Conservation (phyloP, 495 filamentous ascomycete genomes). For the Gamarada debralockiae region DNA sequence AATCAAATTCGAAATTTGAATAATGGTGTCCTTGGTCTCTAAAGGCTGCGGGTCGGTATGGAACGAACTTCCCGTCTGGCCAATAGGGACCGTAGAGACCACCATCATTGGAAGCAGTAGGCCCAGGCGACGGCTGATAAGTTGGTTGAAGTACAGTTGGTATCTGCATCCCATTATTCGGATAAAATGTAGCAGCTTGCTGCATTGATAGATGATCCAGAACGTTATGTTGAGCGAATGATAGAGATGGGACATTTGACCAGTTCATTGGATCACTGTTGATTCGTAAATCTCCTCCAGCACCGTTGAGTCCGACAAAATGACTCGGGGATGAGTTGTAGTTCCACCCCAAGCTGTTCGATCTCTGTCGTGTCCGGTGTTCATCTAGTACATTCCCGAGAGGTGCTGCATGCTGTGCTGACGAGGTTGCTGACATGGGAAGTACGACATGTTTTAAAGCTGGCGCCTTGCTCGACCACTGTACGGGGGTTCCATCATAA, state of each 20-base stretch:
- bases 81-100: constrained; percentile 73
- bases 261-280: constrained; percentile 10
- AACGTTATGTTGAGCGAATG: constrained; percentile 10
- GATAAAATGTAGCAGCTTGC: constrained; percentile 16
- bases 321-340: constrained; percentile 18
- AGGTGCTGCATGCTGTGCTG: neutral
- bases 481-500: constrained; percentile 83
- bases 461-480: constrained; percentile 72
- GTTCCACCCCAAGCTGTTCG: constrained; percentile 18
- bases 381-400: neutral
- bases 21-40: constrained; percentile 13
- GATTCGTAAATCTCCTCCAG: constrained; percentile 9
- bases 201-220: constrained; percentile 18
- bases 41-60: constrained; percentile 66
- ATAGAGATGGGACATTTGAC: constrained; percentile 13
- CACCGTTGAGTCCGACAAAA: constrained; percentile 19
- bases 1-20: constrained; percentile 1
- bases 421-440: constrained; percentile 27
- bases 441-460: constrained; percentile 88
- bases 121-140: constrained; percentile 65
- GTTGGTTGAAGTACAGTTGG: constrained; percentile 69
- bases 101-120: constrained; percentile 69
- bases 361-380: constrained; percentile 3
- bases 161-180: constrained; percentile 31
- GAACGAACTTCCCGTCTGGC: constrained; percentile 72